Conservation (phyloP, 192 early-diverging fungal genomes). For the Coemansia sp. region DNA sequence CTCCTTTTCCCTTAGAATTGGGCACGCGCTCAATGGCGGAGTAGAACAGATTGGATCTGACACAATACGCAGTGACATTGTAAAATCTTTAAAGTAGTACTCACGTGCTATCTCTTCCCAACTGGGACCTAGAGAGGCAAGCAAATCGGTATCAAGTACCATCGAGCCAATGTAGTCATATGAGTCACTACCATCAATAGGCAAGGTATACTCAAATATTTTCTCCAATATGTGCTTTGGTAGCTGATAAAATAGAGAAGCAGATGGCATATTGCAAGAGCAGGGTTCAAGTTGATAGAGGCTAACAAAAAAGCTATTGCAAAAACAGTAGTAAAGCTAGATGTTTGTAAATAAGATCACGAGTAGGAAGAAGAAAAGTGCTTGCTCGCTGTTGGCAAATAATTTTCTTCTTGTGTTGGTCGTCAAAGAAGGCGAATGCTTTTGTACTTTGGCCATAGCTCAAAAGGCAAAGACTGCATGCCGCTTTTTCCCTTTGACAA, state of each 20-base stretch:
- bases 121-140: background rate
- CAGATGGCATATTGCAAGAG: background rate
- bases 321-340: background rate
- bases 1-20: background rate
- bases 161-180: background rate
- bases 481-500: too few relatives aligned
- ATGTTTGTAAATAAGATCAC: background rate
- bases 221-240: background rate
- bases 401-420: too few relatives aligned
- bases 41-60: background rate
- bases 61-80: background rate
- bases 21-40: background rate
- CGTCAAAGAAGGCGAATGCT: too few relatives aligned
- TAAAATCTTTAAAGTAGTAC: background rate
- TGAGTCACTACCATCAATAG: background rate
- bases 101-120: background rate
- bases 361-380: too few relatives aligned
- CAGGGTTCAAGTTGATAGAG: background rate
- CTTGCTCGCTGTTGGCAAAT: too few relatives aligned
- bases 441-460: too few relatives aligned
- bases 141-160: background rate
- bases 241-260: background rate
- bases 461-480: too few relatives aligned
- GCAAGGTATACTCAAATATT: background rate
- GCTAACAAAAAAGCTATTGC: background rate